Evolutionary conservation across 345 rosid genomes (phyloP), one percentile per base, ranked within the genome.

Genomic region (Moricandia moricandioides): DNA sequence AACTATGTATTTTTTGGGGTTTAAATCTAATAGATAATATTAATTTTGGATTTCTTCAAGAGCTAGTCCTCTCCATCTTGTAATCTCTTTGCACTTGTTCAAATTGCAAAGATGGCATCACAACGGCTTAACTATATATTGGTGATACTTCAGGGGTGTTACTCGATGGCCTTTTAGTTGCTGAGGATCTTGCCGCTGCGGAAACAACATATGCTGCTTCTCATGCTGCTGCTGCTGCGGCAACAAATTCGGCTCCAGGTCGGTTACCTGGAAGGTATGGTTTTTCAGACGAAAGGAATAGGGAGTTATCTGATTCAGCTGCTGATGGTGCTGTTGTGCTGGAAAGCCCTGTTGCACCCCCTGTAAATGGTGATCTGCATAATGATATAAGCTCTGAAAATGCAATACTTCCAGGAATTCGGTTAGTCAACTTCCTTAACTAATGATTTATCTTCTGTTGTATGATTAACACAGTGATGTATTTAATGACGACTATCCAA

Each of bases 101-200:
- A 61, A 18, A 45, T 45, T 58, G 31, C 18, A 35, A 47, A 54
- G 40, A 78, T 16, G 34, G 81, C 51, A 65, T 51, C 14, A 60
- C 18, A 29, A 59, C 7, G 33, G 56, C 72, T 62, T 62, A 67
- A 12, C 62, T 39, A 40, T 77, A 63, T 5, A n/a, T 68, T 65
- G 21, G 71, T 73, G 56, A 24, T 83, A 69, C 76, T 78, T 33
- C 52, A 90, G 97, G 97, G 61, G 96, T 90, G 72, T 79, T 92
- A 84, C 94, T 92, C 64, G 97, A 90, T 88, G 97, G 90, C 81
- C 83, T 92, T 63, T 92, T 92, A 82, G 96, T 88, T 81, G 93
- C 97, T 81, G 97, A 92, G 78, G 97, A 92, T 80, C 86, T 87
- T 60, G 93, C 92, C 65, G 89, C 94, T 62, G 94, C 90, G 65